These are phyloP conservation scores for Saccharomycopsis amapae DNA, from an alignment of 805 yeast species.

Conservation along the genomic window DNA sequence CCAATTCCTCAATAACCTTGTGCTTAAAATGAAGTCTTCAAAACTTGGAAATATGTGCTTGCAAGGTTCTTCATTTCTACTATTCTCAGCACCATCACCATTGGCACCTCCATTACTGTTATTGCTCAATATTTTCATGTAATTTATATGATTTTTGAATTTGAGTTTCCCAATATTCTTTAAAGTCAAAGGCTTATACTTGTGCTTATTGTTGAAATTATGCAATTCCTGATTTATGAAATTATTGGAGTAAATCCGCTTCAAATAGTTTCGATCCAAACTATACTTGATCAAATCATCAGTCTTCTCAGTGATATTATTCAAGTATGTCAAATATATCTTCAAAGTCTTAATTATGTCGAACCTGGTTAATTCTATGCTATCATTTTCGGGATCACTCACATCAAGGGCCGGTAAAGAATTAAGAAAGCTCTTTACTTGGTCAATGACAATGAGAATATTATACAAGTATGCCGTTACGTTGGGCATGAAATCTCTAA, in stretches of 20 bases:
- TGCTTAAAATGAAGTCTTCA: not conserved
- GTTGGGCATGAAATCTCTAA: slow-evolving; percentile 4
- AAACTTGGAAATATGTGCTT: not conserved
- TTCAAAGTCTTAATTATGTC: not conserved
- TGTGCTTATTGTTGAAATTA: not conserved
- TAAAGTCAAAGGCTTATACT: not conserved
- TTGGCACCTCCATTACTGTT: not conserved
- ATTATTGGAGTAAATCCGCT: not conserved
- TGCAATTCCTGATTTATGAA: not conserved
- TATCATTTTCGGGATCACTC: not conserved
- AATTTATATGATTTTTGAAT: not conserved
- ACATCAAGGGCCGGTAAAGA: not conserved
- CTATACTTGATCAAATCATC: not conserved
- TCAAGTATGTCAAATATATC: not conserved
- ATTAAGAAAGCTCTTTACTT: not conserved
- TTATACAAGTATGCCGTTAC: slow-evolving; percentile 3
- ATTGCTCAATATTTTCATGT: not conserved
- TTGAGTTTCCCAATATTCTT: not conserved
- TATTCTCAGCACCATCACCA: not conserved
- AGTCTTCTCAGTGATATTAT: not conserved
- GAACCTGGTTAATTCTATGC: not conserved
- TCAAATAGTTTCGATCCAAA: slow-evolving; percentile 1
- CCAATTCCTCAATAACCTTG: not conserved
- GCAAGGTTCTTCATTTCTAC: not conserved
- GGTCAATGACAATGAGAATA: not conserved